Evolutionary conservation across 2,329 filamentous ascomycete species (phyloP).

Genomic region (Decorospora gaudefroyi): DNA sequence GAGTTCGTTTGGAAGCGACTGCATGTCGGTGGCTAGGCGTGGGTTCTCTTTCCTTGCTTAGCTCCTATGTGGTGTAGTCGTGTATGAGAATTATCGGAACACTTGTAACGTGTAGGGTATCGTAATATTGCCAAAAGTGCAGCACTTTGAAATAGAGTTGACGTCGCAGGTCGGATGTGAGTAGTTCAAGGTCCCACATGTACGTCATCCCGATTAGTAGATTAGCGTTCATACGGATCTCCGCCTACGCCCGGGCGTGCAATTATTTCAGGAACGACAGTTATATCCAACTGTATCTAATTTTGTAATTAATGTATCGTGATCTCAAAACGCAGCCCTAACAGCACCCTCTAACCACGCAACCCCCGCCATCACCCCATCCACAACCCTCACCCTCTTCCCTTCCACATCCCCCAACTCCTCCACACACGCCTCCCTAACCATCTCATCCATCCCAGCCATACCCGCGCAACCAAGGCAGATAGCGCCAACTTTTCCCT

Average conservation of each 20-base stretch:
- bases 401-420: slow-evolving; percentile 65
- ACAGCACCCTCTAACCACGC: slow-evolving; percentile 62
- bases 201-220: slow-evolving; percentile 11
- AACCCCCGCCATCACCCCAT: slow-evolving; percentile 75
- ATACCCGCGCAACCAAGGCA: slow-evolving; percentile 91
- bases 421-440: slow-evolving; percentile 69
- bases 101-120: too few relatives aligned
- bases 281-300: too few relatives aligned
- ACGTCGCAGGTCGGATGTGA: too few relatives aligned
- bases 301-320: not conserved
- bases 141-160: too few relatives aligned
- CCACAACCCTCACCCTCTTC: slow-evolving; percentile 69
- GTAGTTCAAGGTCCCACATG: too few relatives aligned
- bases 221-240: not conserved
- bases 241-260: not conserved
- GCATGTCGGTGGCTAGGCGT: slow-evolving; percentile 16
- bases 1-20: slow-evolving; percentile 45
- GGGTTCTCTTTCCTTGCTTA: not conserved
- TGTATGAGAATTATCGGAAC: too few relatives aligned
- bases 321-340: slow-evolving; percentile 40
- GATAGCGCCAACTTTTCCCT: slow-evolving; percentile 65
- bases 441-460: slow-evolving; percentile 79
- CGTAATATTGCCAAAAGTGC: too few relatives aligned
- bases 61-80: too few relatives aligned
- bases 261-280: too few relatives aligned